A percentile compares a stretch with the other conserved stretches of the same genome.
phyloP scores from a whole-genome alignment of 2,329 filamentous ascomycete genomes.

The Epichloe festucae region DNA sequence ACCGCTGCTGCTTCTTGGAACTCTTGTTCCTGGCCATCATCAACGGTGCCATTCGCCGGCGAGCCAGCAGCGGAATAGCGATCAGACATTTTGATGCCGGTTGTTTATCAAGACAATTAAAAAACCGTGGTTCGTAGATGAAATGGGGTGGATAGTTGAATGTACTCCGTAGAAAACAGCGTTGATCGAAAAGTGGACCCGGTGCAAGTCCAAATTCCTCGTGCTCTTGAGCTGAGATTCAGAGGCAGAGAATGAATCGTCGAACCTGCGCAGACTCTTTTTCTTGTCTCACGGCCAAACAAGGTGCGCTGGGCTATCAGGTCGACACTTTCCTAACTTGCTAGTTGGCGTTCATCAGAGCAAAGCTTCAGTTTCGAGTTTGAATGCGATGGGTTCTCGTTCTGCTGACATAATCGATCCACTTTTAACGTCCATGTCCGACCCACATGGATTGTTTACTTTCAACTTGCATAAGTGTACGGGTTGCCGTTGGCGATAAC shows the following conservation, averaged over 20 bases:
- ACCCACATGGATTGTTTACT: slow-evolving; percentile 21
- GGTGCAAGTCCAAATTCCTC: neutral
- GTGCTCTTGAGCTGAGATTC: neutral
- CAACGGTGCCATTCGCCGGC: slow-evolving; percentile 22
- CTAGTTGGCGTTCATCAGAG: neutral
- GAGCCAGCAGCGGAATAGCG: slow-evolving; percentile 28
- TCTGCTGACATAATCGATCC: slow-evolving; percentile 18
- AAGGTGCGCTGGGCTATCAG: neutral
- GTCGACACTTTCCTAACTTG: neutral
- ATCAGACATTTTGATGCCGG: slow-evolving; percentile 29
- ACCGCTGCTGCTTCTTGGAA: slow-evolving; percentile 27
- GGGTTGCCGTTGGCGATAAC: slow-evolving; percentile 17
- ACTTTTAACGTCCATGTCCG: slow-evolving; percentile 2
- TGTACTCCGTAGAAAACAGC: neutral
- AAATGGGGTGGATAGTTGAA: neutral
- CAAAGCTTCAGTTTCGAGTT: neutral
- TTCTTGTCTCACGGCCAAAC: neutral
- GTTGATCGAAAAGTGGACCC: neutral
- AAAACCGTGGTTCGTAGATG: neutral
- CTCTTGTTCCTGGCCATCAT: slow-evolving; percentile 30
- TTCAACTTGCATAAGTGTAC: slow-evolving; percentile 8
- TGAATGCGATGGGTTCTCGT: neutral
- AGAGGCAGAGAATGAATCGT: neutral
- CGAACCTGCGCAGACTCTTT: too few species aligned
- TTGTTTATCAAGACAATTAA: neutral